Conservation (phyloP, 202 grass and related monocot genomes). For the Setaria viridis region DNA sequence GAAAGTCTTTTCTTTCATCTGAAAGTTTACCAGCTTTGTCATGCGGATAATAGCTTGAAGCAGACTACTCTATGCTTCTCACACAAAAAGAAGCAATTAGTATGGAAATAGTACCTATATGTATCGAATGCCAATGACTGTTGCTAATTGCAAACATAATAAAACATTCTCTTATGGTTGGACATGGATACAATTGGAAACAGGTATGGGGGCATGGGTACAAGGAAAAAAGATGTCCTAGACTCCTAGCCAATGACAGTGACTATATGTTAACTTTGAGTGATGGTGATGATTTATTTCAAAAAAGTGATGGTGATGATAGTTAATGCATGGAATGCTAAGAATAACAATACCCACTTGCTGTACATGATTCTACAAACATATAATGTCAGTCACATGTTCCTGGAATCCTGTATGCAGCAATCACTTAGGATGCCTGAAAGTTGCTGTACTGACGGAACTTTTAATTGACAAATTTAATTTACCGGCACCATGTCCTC, state of each 20-base stretch:
- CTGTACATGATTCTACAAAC: neutral
- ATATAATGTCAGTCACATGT: neutral
- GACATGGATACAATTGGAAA: neutral
- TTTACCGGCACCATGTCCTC: slow-evolving; percentile 1
- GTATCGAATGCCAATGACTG: neutral
- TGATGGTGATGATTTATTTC: neutral
- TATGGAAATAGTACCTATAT: neutral
- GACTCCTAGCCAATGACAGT: neutral
- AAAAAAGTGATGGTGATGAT: too few species aligned
- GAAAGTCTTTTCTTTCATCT: neutral
- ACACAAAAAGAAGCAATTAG: slow-evolving; percentile 9
- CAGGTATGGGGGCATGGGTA: neutral
- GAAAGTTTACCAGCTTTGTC: neutral
- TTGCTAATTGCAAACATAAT: neutral
- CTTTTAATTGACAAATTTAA: neutral
- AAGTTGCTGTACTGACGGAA: neutral
- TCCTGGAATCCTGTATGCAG: neutral
- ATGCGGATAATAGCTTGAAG: slow-evolving; percentile 20
- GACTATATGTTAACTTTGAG: neutral
- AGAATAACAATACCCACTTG: neutral
- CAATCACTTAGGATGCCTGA: neutral
- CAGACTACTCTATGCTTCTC: neutral
- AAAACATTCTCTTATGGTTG: neutral
- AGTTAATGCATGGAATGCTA: neutral
- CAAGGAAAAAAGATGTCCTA: neutral